A percentile compares a stretch with the other conserved stretches of the same genome.
phyloP scores from a whole-genome alignment of 257 asterid species.

The Plectranthus barbatus region DNA sequence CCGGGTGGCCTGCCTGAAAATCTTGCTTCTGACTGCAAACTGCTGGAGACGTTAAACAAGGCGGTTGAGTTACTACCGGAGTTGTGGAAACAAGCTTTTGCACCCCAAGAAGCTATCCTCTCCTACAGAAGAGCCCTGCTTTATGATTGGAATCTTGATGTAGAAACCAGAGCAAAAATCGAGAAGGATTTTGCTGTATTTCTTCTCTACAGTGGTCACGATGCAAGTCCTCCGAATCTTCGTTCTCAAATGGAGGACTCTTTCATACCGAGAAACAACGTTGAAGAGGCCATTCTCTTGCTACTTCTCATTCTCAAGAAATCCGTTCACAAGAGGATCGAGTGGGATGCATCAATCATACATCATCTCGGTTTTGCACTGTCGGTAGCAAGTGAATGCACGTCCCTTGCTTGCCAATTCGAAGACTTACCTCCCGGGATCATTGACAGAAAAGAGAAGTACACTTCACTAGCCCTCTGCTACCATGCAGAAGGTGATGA shows the following conservation, averaged over 20 bases:
- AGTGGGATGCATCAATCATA: constrained; percentile 72
- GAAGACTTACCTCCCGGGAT: constrained; percentile 69
- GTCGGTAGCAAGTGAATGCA: constrained; percentile 56
- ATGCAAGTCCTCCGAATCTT: constrained; percentile 76
- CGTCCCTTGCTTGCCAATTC: constrained; percentile 49
- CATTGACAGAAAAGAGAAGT: constrained; percentile 38
- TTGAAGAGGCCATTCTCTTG: constrained; percentile 81
- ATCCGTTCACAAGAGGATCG: constrained; percentile 25
- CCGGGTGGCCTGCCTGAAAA: constrained; percentile 68
- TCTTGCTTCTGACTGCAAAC: constrained; percentile 50
- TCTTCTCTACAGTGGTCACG: constrained; percentile 79
- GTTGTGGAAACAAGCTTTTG: constrained; percentile 49
- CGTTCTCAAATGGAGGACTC: constrained; percentile 73
- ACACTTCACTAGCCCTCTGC: constrained; percentile 55
- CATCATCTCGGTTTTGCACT: constrained; percentile 69
- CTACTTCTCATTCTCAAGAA: constrained; percentile 53
- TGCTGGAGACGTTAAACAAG: constrained; percentile 62
- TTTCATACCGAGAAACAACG: constrained; percentile 61
- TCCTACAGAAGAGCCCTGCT: constrained; percentile 77
- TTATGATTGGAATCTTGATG: constrained; percentile 70
- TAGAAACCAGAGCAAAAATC: constrained; percentile 43
- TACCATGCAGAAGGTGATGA: constrained; percentile 64
- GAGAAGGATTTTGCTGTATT: constrained; percentile 71
- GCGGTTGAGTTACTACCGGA: constrained; percentile 89
- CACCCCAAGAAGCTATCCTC: constrained; percentile 57